These are phyloP conservation scores for Leccinum incarnatum DNA, from an alignment of 768 basidiomycete species.

Conservation along the genomic window DNA sequence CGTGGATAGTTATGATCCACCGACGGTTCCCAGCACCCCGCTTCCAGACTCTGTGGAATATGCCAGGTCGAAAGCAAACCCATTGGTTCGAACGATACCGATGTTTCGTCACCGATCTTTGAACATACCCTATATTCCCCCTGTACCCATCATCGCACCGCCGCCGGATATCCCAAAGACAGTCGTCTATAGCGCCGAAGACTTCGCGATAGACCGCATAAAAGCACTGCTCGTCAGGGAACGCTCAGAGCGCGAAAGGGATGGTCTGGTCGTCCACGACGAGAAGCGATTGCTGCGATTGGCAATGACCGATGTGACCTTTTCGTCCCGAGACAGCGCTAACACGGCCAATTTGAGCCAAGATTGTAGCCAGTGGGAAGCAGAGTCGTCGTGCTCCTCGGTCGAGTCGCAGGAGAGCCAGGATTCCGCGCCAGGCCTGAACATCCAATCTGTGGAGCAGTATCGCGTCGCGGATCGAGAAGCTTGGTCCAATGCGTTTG, in stretches of 20 bases:
- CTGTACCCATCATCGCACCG: constrained; percentile 56
- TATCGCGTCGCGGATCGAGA: not conserved
- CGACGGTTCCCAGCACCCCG: constrained; percentile 28
- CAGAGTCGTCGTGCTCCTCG: constrained; percentile 10
- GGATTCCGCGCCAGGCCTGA: not conserved
- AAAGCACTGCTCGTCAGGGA: constrained; percentile 33
- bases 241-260: constrained; percentile 32
- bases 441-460: not conserved
- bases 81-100: constrained; percentile 21
- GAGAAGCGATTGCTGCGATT: constrained; percentile 9
- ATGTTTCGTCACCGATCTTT: constrained; percentile 3
- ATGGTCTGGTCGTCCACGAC: constrained; percentile 26
- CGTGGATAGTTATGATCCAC: constrained; percentile 7
- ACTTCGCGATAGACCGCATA: constrained; percentile 44
- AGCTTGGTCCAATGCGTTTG: constrained; percentile 20
- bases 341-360: constrained; percentile 14
- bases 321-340: constrained; percentile 6
- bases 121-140: constrained; percentile 33
- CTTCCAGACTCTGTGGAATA: constrained; percentile 24
- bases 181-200: constrained; percentile 31
- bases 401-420: constrained; percentile 24
- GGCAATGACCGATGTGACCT: not conserved
- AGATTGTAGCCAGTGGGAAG: constrained; percentile 16
- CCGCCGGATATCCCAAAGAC: constrained; percentile 36
- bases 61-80: constrained; percentile 20